Percentiles rank a stretch among this genome's conserved stretches.
phyloP scores from a whole-genome alignment of 257 asterid species.

The Verbena officinalis region DNA sequence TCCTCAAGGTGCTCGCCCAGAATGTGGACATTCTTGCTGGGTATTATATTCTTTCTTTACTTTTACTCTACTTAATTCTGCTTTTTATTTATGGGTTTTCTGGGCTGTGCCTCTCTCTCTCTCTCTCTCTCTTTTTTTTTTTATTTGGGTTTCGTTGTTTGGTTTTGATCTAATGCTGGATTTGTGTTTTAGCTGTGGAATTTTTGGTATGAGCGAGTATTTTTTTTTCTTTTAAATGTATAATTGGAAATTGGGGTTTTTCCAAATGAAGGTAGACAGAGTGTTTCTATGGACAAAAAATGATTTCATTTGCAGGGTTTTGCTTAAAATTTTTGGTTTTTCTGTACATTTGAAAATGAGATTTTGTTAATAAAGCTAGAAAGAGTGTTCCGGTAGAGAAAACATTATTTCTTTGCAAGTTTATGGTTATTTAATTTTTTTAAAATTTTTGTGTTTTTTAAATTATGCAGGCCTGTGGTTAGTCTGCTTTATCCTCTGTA shows the following conservation, averaged over 20 bases:
- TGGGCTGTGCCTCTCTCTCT: neutral
- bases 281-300: neutral
- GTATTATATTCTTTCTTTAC: constrained; percentile 35
- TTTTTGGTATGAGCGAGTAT: neutral
- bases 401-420: neutral
- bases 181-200: neutral
- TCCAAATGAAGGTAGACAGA: neutral
- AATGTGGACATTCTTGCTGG: constrained; percentile 86
- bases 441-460: constrained; percentile 16
- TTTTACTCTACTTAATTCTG: neutral
- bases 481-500: constrained; percentile 91
- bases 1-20: constrained; percentile 55
- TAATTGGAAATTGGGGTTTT: constrained; percentile 2
- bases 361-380: no score
- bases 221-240: neutral
- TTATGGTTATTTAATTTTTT: neutral
- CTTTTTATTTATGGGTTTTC: constrained; percentile 6
- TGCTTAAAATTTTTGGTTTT: constrained; percentile 10
- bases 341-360: no score
- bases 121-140: neutral
- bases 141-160: neutral
- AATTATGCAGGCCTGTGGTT: constrained; percentile 86
- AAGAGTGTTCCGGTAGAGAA: neutral
- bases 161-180: constrained; percentile 10
- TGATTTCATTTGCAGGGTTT: constrained; percentile 20